These are phyloP conservation scores for Rubia tinctorum DNA, from an alignment of 305 asterid species.

Conservation along the genomic window DNA sequence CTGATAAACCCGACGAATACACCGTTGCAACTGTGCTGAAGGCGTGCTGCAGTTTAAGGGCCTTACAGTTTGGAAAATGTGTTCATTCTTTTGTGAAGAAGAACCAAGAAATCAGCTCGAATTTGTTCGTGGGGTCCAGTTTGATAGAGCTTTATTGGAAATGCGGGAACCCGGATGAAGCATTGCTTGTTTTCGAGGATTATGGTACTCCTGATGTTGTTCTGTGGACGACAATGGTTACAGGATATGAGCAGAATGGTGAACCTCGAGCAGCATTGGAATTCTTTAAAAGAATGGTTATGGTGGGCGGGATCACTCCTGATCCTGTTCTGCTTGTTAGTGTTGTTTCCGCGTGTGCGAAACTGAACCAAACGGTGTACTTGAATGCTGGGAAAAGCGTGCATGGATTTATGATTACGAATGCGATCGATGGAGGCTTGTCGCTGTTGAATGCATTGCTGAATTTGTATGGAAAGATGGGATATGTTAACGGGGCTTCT, in stretches of 20 bases:
- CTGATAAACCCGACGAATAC: conserved; percentile 43
- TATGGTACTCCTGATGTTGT: conserved; percentile 58
- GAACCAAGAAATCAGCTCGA: conserved; percentile 27
- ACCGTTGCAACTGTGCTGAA: conserved; percentile 43
- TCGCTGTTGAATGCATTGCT: conserved; percentile 51
- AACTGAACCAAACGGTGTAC: conserved; percentile 23
- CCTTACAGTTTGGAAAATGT: conserved; percentile 38
- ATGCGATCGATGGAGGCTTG: conserved; percentile 32
- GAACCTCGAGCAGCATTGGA: conserved; percentile 41
- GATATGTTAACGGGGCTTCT: conserved; percentile 33
- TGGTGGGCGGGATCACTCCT: conserved; percentile 16
- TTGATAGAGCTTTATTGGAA: conserved; percentile 57
- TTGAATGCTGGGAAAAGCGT: conserved; percentile 52
- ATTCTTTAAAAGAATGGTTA: conserved; percentile 37
- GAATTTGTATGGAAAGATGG: conserved; percentile 60
- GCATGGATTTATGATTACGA: conserved; percentile 50
- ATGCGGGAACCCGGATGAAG: conserved; percentile 55
- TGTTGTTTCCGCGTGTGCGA: conserved; percentile 60
- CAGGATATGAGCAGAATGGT: conserved; percentile 55
- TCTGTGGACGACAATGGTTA: conserved; percentile 59
- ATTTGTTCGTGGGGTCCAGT: conserved; percentile 64
- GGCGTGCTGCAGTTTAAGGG: conserved; percentile 55
- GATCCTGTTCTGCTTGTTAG: conserved; percentile 54
- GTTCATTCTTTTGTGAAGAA: conserved; percentile 63
- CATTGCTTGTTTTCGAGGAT: conserved; percentile 56